Base-by-base conservation (phyloP, 2,329 filamentous ascomycete species). In the Orbilia blumenaviensis region DNA sequence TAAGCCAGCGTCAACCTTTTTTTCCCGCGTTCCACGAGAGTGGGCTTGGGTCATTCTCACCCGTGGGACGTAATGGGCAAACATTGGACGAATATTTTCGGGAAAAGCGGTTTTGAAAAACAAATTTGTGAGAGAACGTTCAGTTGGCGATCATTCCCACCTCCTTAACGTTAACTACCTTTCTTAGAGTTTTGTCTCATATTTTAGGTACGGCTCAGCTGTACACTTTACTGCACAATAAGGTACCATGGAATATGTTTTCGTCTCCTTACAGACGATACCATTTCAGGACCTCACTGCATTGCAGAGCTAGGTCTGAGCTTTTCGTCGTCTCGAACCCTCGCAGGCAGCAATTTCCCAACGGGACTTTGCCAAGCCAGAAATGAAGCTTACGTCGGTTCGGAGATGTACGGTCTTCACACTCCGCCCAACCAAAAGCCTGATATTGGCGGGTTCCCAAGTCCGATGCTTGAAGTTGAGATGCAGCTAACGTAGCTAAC, bases 161-260 rank as follows among this genome's bases (percentile, higher is more conserved):
- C n/a, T 10, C n/a, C 25, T 21, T 42, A 9, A 10, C 42, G 27
- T 27, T 48, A 34, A n/a, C 48, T 42, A 16, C n/a, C 21, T 38
- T 34, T 41, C 21, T 21, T 27, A 25, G 34, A n/a, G 34, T 41
- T 27, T 29, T 64, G 60, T 69, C 10, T 48, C 29, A 29, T 48
- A 18, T 23, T 58, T 21, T 21, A 52, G 52, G 44, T 62, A 38
- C 38, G 14, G 50, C 62, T 74, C 62, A 74, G 62, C 69, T 74
- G 62, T 56, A 27, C 29, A 27, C 34, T 34, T 27, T 61, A 18
- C 18, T 54, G 25, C 48, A 48, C 54, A 38, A 50, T 32, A 23
- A 50, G 60, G 69, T 61, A 62, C 62, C 62, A 67, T 67, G 69
- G 61, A 60, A 56, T 42, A n/a, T 60, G 25, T 66, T n/a, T 66